Evolutionary conservation across 768 basidiomycete genomes (phyloP), one percentile per base, ranked within the genome.

Genomic region (Lactarius indigo): DNA sequence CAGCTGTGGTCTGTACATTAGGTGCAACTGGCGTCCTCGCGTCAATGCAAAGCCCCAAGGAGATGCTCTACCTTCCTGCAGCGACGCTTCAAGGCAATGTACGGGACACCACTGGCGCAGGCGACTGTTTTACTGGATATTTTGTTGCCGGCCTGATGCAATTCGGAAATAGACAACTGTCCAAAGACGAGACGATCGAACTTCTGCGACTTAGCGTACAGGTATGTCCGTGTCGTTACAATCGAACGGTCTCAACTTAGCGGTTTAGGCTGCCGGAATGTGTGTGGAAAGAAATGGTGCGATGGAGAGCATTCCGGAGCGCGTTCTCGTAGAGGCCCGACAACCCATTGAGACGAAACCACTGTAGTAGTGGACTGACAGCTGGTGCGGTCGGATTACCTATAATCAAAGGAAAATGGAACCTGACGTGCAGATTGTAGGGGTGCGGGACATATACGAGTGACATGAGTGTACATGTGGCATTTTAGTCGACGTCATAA

Each of bases 91-190:
- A 76, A 41, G 82, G 79, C 5, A 69, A 73, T 18, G 69, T 75
- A 35, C 56, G 63, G 41, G 86, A 88, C 71, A 87, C 85, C 3
- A 88, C 87, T 0, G 87, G 87, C 12, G 87, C 87, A 1, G 87
- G 87, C 0, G 87, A 88, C 69, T 86, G 85, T 66, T 87, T 87
- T 72, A 80, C 85, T 0, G 87, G 87, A 15, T 88, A 85, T 69
- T 79, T 87, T 68, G 82, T 86, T 17, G 77, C 79, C 15, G 84
- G 83, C 0, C 74, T 88, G 47, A 86, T 87, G 86, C 73, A 77
- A 42, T 47, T 73, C 1, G 72, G 76, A 59, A 78, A 73, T 41
- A 68, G 58, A 15, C 31, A 50, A 13, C 63, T 64, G 2, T 60
- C 65, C 10, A 57, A 33, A 54, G 62, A 72, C 17, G 80, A 80